Conservation (phyloP, 139 green algal species). For the Zygnema circumcarinatum region DNA sequence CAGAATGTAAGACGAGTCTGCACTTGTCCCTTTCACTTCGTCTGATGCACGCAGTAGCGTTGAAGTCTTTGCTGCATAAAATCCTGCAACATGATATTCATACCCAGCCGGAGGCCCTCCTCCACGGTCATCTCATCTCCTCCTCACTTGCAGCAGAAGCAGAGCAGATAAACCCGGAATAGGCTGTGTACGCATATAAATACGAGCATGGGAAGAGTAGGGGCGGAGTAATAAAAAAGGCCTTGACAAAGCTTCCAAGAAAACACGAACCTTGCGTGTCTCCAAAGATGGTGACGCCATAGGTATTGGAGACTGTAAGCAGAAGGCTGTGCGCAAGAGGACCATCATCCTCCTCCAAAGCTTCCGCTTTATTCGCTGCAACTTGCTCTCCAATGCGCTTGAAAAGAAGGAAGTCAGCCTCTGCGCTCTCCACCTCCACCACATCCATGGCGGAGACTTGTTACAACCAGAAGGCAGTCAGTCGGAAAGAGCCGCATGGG, state of each 20-base stretch:
- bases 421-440: not conserved
- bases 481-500: too few species aligned
- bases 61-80: slow-evolving; percentile 20
- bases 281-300: not conserved
- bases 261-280: not conserved
- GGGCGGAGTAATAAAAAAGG: not conserved
- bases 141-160: not conserved
- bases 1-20: not conserved
- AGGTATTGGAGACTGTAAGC: not conserved
- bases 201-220: not conserved
- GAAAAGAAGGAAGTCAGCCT: not conserved
- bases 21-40: not conserved
- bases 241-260: not conserved
- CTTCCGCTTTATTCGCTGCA: not conserved
- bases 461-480: too few species aligned
- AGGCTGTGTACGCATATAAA: not conserved
- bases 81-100: slow-evolving; percentile 23
- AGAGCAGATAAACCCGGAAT: not conserved
- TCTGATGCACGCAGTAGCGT: slow-evolving; percentile 18
- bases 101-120: not conserved
- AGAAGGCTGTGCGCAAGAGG: not conserved
- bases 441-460: not conserved
- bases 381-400: not conserved
- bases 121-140: too few species aligned
- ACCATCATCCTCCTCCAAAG: not conserved